Evolutionary conservation across 2,329 filamentous ascomycete species (phyloP).

Genomic region (Apiospora arundinis): DNA sequence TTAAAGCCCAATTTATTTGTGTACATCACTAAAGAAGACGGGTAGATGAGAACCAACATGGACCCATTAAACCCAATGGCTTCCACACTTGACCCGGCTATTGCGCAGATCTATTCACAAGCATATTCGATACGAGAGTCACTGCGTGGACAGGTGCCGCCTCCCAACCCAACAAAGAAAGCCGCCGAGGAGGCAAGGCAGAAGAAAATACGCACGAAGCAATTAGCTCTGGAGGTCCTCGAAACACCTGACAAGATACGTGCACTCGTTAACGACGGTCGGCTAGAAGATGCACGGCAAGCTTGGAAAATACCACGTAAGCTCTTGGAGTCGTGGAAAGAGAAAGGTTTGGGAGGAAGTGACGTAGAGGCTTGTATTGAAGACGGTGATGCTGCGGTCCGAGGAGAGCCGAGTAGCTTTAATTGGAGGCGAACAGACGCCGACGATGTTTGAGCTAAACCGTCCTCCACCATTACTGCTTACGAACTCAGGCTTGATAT

Average conservation of each 20-base stretch:
- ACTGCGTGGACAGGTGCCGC: constrained; percentile 54
- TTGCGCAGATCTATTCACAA: constrained; percentile 74
- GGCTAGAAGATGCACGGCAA: constrained; percentile 63
- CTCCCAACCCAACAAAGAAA: constrained; percentile 50
- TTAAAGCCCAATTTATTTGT: background rate
- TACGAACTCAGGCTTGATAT: constrained; percentile 44
- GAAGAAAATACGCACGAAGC: constrained; percentile 50
- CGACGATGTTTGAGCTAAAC: constrained; percentile 28
- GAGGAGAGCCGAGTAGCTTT: constrained; percentile 35
- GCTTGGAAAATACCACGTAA: constrained; percentile 62
- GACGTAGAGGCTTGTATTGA: constrained; percentile 61
- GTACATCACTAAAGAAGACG: background rate
- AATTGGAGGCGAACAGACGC: constrained; percentile 34
- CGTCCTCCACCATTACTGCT: background rate
- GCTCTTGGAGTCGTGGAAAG: constrained; percentile 60
- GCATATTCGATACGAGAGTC: constrained; percentile 61
- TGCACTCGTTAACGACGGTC: constrained; percentile 63
- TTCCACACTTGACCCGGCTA: constrained; percentile 74
- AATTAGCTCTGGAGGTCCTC: constrained; percentile 68
- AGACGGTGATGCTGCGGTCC: constrained; percentile 60
- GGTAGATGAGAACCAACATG: constrained; percentile 79
- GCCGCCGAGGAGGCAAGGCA: constrained; percentile 42
- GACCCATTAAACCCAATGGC: constrained; percentile 78
- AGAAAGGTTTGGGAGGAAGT: constrained; percentile 58
- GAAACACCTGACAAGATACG: constrained; percentile 66